Evolutionary conservation across 768 basidiomycete genomes (phyloP).

Genomic region (Trametes gibbosa): DNA sequence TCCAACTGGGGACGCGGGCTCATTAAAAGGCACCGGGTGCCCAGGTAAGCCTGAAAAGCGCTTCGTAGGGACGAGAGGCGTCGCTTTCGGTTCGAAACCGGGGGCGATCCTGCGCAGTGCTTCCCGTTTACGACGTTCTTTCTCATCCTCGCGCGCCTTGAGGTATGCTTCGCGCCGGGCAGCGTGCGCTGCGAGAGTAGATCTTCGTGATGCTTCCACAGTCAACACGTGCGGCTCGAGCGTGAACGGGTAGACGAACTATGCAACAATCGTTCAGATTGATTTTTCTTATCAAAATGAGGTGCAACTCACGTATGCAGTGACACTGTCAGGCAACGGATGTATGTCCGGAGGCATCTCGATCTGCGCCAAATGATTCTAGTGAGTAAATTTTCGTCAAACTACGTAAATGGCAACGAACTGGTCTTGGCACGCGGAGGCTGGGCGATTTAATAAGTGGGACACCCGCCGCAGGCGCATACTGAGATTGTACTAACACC

Average conservation of each 20-base stretch:
- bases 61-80: slow-evolving; percentile 56
- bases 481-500: slow-evolving; percentile 45
- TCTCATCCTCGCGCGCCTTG: slow-evolving; percentile 71
- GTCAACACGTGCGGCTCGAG: slow-evolving; percentile 83
- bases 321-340: slow-evolving; percentile 87
- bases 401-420: slow-evolving; percentile 32
- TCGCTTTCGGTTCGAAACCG: slow-evolving; percentile 70
- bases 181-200: slow-evolving; percentile 61
- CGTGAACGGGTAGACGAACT: slow-evolving; percentile 98
- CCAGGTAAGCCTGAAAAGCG: slow-evolving; percentile 26
- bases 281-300: background rate
- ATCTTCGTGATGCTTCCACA: slow-evolving; percentile 68
- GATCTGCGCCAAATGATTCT: slow-evolving; percentile 48
- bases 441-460: slow-evolving; percentile 93
- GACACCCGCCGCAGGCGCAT: slow-evolving; percentile 68
- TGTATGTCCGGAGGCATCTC: slow-evolving; percentile 89
- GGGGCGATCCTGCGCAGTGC: slow-evolving; percentile 78
- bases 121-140: slow-evolving; percentile 58
- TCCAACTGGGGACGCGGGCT: slow-evolving; percentile 7
- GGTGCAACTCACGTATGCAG: slow-evolving; percentile 66
- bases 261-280: slow-evolving; percentile 1
- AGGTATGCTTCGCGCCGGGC: slow-evolving; percentile 72
- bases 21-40: slow-evolving; percentile 12
- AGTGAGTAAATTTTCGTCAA: background rate
- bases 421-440: slow-evolving; percentile 79